Evolutionary conservation across 1,284 basidiomycete species (phyloP), one percentile per base, ranked within the genome.

Genomic region (Heterobasidion parviporum): DNA sequence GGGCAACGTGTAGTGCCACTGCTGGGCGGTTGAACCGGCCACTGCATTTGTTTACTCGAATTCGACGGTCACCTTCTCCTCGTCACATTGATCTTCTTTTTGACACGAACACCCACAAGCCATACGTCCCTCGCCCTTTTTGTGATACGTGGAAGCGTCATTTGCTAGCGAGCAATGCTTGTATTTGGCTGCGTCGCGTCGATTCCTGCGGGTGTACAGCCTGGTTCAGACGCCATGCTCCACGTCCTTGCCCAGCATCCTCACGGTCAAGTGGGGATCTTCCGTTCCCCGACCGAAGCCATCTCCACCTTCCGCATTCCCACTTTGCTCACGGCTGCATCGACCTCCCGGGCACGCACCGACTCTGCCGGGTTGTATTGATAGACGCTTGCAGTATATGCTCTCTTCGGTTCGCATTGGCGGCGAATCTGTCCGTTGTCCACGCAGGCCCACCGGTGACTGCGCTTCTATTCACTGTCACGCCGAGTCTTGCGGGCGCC

Each of bases 1-100:
- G 46, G 33, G 34, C 59, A 54, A 60, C 59, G 56, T 60, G 59
- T 56, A 50, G 50, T 38, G 26, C 54, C 48, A 36, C 32, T 56
- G 52, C 54, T 41, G n/a, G 38, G n/a, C 38, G 12, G 38, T 41
- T 10, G 38, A 26, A 26, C 38, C 38, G 12, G 38, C n/a, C 38
- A 41, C 12, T 41, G 38, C 10, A 10, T 12, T 41, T n/a, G 38
- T n/a, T n/a, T 41, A 26, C 26, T 53, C 54, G 46, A 15, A n/a
- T 52, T 55, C 43, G 52, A 32, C 56, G 41, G 52, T 35, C 33
- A 36, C 49, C 50, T 35, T 14, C 15, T 15, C n/a, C 45, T 14
- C 44, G 26, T 36, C 54, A 32, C 44, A 18, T 54, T 48, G 44
- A 26, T 26, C 26, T 53, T 44, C 52, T 53, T 33, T 45, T 44